Evolutionary conservation across 176 grass and related monocot genomes (phyloP), one percentile per base, ranked within the genome.

Genomic region (Aegilops umbellulata): DNA sequence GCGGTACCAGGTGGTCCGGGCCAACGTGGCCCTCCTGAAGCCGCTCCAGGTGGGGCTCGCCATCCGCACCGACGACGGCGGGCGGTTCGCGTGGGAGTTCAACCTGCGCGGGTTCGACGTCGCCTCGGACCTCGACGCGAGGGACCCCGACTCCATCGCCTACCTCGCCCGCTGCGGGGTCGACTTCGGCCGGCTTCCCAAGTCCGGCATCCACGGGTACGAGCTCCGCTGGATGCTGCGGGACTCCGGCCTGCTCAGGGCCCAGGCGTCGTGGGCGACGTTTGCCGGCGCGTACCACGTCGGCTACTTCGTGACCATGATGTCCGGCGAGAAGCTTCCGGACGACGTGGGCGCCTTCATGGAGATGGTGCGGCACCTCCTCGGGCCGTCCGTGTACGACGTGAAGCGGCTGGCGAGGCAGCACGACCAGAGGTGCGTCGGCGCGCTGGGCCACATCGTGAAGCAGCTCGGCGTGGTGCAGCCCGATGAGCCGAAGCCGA

Each of bases 31-130:
- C 20, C 7, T 0, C 0, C 73, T 77, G 44, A 14, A 42, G 9
- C 66, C 51, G 17, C 24, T 77, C 62, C 65, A 90, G 77, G 58
- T 79, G 20, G 74, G n/a, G 10, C 58, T 77, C 80, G 12, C 63
- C 57, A 15, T 83, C 44, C 80, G 80, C 26, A 27, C 65, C 23
- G 75, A 3, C 32, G 70, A 65, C 20, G 76, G 53, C 44, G 13
- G 23, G 16, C 15, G 53, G 9, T 38, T 53, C 31, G 57, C 67
- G 19, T 80, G 58, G 58, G 66, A 49, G 47, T 80, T 68, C 65
- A 68, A 68, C 65, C 65, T 68, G 7, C 15, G 30, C 30, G 65
- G 16, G 16, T 68, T 65, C 44, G n/a, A 77, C 61, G 10, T 67
- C 5, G 20, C 35, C 23, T 67, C 27, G 9, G 35, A 20, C 12